phyloP scores from a whole-genome alignment of 805 yeast species.

The Suhomyces sp. region DNA sequence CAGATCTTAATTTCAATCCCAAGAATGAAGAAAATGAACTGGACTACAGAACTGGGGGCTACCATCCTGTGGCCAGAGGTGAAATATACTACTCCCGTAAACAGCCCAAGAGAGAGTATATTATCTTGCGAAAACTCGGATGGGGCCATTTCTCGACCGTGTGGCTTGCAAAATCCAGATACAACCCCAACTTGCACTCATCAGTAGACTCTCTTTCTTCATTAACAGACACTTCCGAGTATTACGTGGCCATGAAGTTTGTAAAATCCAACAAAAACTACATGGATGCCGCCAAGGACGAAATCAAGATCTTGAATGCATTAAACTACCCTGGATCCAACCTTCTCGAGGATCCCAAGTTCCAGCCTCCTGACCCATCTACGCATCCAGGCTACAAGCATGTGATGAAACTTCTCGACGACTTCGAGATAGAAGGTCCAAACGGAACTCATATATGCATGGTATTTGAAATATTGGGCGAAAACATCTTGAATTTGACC shows the following conservation, averaged over 20 bases:
- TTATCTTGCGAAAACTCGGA: constrained; percentile 55
- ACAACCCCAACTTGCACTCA: constrained; percentile 9
- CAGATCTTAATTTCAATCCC: constrained; percentile 27
- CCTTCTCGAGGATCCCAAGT: neutral
- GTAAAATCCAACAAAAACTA: constrained; percentile 54
- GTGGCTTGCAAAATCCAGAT: constrained; percentile 51
- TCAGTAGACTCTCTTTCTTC: neutral
- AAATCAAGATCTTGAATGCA: constrained; percentile 48
- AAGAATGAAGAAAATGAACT: constrained; percentile 46
- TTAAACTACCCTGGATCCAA: constrained; percentile 20
- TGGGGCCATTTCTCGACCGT: constrained; percentile 75
- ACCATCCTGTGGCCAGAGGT: constrained; percentile 59
- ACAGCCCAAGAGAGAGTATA: constrained; percentile 37
- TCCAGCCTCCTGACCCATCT: neutral
- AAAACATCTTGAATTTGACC: constrained; percentile 51
- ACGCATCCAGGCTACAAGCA: constrained; percentile 24
- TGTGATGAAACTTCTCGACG: constrained; percentile 52
- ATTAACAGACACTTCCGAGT: constrained; percentile 16
- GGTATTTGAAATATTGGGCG: constrained; percentile 66
- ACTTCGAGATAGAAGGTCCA: constrained; percentile 56
- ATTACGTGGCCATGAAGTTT: constrained; percentile 61
- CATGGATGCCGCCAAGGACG: constrained; percentile 64
- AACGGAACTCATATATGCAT: constrained; percentile 63
- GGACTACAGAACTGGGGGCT: constrained; percentile 61
- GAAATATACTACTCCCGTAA: constrained; percentile 47